Percentiles rank a stretch among this genome's conserved stretches.
These are phyloP conservation scores for Sanghuangporus weigelae DNA, from an alignment of 1,284 basidiomycete genomes.

Conservation along the genomic window DNA sequence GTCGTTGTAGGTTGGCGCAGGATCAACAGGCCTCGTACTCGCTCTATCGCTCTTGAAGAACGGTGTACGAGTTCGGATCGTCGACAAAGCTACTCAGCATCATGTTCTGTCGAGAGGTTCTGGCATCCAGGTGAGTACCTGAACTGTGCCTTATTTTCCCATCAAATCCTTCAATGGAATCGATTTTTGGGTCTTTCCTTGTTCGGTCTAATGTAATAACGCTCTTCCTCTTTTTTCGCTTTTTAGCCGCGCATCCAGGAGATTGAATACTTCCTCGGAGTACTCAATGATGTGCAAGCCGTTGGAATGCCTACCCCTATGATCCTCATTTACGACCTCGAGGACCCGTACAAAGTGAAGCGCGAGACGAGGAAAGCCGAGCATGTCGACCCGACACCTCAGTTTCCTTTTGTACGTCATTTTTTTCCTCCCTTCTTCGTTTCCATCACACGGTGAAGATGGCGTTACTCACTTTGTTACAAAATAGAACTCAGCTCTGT, in stretches of 20 bases:
- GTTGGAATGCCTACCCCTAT: neutral
- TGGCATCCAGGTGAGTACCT: neutral
- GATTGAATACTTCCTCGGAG: conserved; percentile 15
- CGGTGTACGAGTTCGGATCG: conserved; percentile 12
- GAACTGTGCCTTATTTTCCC: neutral
- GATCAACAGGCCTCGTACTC: conserved; percentile 10
- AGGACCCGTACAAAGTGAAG: neutral
- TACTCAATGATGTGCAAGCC: neutral
- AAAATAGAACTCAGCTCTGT: neutral
- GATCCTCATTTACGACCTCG: neutral
- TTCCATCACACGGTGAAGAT: neutral
- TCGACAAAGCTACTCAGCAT: conserved; percentile 14
- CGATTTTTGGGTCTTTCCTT: neutral
- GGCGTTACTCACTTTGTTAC: neutral
- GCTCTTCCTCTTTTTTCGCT: neutral
- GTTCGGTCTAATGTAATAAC: no score
- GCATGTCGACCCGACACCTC: conserved; percentile 1
- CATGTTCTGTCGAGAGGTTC: conserved; percentile 4
- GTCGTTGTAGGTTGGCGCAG: conserved; percentile 11
- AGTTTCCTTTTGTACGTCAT: conserved; percentile 9
- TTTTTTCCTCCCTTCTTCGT: neutral
- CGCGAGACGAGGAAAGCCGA: neutral
- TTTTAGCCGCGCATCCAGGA: conserved; percentile 16
- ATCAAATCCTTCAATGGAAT: neutral
- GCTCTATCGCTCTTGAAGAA: conserved; percentile 15